Conservation (phyloP, 352 stramenopile species). For the Globisporangium megalacanthum region DNA sequence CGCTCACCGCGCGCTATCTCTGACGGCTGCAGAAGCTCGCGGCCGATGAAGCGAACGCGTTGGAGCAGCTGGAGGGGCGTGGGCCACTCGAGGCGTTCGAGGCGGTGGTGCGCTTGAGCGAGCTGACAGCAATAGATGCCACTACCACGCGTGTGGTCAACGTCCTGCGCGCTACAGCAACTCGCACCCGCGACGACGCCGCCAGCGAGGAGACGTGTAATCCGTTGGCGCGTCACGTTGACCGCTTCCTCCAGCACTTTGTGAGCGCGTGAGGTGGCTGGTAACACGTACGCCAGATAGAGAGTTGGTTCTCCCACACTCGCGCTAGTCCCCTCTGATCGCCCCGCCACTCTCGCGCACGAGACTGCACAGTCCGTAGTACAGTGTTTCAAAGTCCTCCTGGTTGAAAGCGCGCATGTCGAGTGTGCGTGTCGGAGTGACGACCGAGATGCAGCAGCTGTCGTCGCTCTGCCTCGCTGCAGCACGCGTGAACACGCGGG, state of each 20-base stretch:
- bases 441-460: constrained; percentile 28
- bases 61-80: neutral
- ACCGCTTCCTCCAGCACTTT: constrained; percentile 3
- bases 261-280: neutral
- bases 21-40: neutral
- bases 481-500: constrained; percentile 28
- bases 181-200: neutral
- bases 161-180: neutral
- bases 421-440: constrained; percentile 31
- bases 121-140: neutral
- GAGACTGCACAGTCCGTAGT: constrained; percentile 24
- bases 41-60: neutral
- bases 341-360: constrained; percentile 13
- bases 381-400: constrained; percentile 29
- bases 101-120: neutral
- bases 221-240: constrained; percentile 9
- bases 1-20: neutral
- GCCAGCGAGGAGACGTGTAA: constrained; percentile 3
- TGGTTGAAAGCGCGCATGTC: constrained; percentile 31
- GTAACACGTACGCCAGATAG: neutral
- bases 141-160: neutral
- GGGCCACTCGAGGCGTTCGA: constrained; percentile 14
- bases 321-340: neutral
- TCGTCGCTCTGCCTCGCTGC: constrained; percentile 21
- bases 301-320: neutral